Conservation (phyloP, 163 green algal species). For the Volvox carteri region DNA sequence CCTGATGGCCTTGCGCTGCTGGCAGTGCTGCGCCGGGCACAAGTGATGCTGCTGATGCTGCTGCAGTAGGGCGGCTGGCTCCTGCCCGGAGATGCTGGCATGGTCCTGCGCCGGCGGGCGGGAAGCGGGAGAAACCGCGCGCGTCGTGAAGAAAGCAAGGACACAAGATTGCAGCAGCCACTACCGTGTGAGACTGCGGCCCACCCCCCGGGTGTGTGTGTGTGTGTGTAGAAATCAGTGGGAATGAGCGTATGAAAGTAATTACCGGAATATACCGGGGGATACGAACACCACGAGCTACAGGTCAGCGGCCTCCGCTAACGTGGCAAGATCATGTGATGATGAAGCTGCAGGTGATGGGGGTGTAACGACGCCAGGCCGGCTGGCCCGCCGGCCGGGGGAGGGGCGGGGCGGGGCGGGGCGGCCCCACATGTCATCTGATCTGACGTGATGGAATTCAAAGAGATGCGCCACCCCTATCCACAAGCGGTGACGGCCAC, state of each 20-base stretch:
- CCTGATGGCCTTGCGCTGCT: slow-evolving; percentile 36
- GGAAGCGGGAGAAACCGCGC: not conserved
- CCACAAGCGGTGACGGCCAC: too few relatives aligned
- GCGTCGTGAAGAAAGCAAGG: not conserved
- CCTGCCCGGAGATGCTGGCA: not conserved
- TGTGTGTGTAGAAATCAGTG: not conserved
- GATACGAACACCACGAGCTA: not conserved
- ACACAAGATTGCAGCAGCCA: not conserved
- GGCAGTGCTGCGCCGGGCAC: slow-evolving; percentile 10
- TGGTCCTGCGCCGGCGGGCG: not conserved
- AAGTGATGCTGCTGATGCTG: slow-evolving; percentile 20
- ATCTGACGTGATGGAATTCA: too few relatives aligned
- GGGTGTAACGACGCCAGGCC: too few relatives aligned
- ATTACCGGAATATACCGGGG: not conserved
- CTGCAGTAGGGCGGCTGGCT: not conserved
- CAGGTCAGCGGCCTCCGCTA: too few relatives aligned
- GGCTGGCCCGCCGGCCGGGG: too few relatives aligned
- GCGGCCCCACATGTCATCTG: too few relatives aligned
- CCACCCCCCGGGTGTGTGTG: too few relatives aligned
- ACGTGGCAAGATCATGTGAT: too few relatives aligned
- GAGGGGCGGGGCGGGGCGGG: too few relatives aligned
- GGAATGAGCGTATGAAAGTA: not conserved
- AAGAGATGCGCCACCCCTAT: too few relatives aligned
- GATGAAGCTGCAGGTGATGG: too few relatives aligned
- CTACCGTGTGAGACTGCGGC: too few relatives aligned